These are phyloP conservation scores for Fusarium virguliforme DNA, from an alignment of 2,329 filamentous ascomycete genomes.

Conservation along the genomic window DNA sequence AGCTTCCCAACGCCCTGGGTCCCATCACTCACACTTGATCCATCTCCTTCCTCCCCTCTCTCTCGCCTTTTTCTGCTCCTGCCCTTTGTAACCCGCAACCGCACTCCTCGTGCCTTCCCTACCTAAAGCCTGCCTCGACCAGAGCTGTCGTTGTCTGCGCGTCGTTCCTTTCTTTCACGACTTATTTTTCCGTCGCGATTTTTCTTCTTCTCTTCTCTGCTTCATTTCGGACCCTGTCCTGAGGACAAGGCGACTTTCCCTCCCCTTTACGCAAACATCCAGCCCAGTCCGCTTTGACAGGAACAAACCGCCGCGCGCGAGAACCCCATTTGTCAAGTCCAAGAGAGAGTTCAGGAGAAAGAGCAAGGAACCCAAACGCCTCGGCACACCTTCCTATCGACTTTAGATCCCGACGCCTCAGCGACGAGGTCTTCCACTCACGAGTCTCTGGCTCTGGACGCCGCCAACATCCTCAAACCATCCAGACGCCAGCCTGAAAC, in stretches of 20 bases:
- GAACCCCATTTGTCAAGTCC: constrained; percentile 15
- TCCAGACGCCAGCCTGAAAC: constrained; percentile 51
- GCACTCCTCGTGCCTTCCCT: constrained; percentile 39
- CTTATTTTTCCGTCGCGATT: constrained; percentile 28
- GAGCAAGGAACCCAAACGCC: constrained; percentile 36
- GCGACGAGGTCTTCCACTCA: constrained; percentile 37
- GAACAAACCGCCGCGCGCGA: constrained; percentile 26
- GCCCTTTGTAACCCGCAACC: constrained; percentile 26
- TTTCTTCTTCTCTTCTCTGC: constrained; percentile 14
- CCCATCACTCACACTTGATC: constrained; percentile 20
- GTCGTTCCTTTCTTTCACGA: constrained; percentile 41
- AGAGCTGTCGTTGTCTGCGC: constrained; percentile 46
- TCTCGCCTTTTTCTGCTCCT: constrained; percentile 25
- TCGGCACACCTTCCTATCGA: constrained; percentile 30
- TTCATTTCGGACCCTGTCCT: constrained; percentile 29
- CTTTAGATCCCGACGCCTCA: constrained; percentile 24
- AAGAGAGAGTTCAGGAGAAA: constrained; percentile 22
- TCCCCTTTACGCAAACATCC: constrained; percentile 19
- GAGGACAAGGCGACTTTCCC: constrained; percentile 38
- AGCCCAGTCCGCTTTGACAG: constrained; percentile 36
- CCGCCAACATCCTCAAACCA: constrained; percentile 41
- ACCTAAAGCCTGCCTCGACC: constrained; percentile 43
- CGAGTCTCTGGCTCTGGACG: constrained; percentile 36
- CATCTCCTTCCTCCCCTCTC: constrained; percentile 20
- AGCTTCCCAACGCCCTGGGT: constrained; percentile 26